Conservation (phyloP, 805 yeast species). For the Sungouiozyma ichnusensis region DNA sequence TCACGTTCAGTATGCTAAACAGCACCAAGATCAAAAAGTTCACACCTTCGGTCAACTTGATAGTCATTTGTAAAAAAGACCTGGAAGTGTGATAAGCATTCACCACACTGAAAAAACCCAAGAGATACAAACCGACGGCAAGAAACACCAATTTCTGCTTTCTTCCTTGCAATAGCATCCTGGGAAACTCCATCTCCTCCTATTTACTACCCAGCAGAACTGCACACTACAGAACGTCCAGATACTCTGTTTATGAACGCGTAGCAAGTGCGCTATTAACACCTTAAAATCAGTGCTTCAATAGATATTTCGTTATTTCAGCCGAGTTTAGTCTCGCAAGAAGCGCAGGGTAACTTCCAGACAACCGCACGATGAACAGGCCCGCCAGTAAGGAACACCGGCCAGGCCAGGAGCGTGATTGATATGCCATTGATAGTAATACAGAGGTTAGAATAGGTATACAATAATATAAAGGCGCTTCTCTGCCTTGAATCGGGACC, state of each 20-base stretch:
- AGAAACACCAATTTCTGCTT: background rate
- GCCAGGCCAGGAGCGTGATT: too few species aligned
- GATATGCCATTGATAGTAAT: background rate
- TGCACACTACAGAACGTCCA: too few species aligned
- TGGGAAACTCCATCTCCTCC: background rate
- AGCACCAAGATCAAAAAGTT: constrained; percentile 34
- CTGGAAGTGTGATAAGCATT: constrained; percentile 34
- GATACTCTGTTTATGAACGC: too few species aligned
- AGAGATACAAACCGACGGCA: constrained; percentile 8
- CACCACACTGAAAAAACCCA: background rate
- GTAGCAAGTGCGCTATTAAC: too few species aligned
- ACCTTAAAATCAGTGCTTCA: too few species aligned
- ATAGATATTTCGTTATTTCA: too few species aligned
- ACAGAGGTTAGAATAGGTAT: background rate
- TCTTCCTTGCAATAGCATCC: background rate
- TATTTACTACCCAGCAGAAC: too few species aligned
- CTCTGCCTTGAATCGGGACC: too few species aligned
- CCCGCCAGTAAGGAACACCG: too few species aligned
- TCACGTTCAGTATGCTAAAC: constrained; percentile 33
- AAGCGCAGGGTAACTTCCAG: too few species aligned
- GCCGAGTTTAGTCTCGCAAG: too few species aligned
- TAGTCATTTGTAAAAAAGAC: constrained; percentile 37
- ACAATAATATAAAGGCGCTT: background rate
- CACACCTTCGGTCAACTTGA: constrained; percentile 42
- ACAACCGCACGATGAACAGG: too few species aligned